Conservation (phyloP, 1,284 basidiomycete genomes). For the Pascua sp. region DNA sequence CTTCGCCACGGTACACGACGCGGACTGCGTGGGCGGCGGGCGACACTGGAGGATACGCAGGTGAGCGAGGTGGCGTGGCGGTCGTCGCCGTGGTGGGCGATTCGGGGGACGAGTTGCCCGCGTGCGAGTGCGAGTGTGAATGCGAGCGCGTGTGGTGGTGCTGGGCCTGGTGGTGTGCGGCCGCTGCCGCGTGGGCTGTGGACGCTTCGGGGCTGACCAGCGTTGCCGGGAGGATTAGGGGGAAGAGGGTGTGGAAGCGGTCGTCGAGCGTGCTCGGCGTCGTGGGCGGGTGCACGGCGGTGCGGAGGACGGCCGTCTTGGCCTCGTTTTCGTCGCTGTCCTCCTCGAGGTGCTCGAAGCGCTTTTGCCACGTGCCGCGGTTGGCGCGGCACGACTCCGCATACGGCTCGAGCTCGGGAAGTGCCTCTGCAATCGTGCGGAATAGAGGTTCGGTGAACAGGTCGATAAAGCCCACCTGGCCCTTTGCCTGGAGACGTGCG, state of each 20-base stretch:
- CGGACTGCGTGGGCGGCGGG: slow-evolving; percentile 9
- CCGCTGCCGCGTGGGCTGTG: no score
- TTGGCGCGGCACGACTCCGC: slow-evolving; percentile 64
- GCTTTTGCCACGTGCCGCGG: slow-evolving; percentile 62
- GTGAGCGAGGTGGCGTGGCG: not conserved
- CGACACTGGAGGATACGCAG: no score
- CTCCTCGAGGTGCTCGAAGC: slow-evolving; percentile 52
- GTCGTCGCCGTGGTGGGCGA: not conserved
- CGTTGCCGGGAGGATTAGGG: slow-evolving; percentile 44
- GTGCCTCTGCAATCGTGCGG: slow-evolving; percentile 64
- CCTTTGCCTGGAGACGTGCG: slow-evolving; percentile 66
- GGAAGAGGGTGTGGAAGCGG: slow-evolving; percentile 49
- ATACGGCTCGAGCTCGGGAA: slow-evolving; percentile 68
- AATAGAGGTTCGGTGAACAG: slow-evolving; percentile 78
- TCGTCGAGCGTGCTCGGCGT: slow-evolving; percentile 34
- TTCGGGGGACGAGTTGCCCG: no score
- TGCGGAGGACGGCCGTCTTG: slow-evolving; percentile 12
- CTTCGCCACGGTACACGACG: slow-evolving; percentile 13
- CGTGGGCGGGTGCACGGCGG: slow-evolving; percentile 29
- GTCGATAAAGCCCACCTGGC: slow-evolving; percentile 85
- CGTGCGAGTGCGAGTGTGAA: no score
- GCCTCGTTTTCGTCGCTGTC: slow-evolving; percentile 9
- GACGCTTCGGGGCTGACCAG: slow-evolving; percentile 14
- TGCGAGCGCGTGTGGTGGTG: no score
- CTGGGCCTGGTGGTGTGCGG: no score